These are phyloP conservation scores for Yamadazyma kitorensis DNA, from an alignment of 805 yeast genomes.

Conservation along the genomic window DNA sequence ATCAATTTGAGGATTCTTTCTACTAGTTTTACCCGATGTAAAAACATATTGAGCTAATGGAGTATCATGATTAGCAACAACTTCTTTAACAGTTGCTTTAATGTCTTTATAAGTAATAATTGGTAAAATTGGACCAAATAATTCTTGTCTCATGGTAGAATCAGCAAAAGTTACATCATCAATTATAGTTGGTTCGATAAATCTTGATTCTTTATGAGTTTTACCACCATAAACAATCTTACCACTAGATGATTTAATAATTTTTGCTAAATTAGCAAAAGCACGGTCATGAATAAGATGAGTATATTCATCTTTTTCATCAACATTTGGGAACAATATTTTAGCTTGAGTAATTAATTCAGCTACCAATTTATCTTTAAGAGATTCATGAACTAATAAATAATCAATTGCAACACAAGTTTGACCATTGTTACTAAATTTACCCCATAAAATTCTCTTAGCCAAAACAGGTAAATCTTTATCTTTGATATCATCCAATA, in stretches of 20 bases:
- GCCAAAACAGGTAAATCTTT: slow-evolving; percentile 44
- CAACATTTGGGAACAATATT: slow-evolving; percentile 44
- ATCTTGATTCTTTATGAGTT: slow-evolving; percentile 37
- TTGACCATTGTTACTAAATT: slow-evolving; percentile 81
- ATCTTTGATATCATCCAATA: slow-evolving; percentile 50
- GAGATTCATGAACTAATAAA: slow-evolving; percentile 58
- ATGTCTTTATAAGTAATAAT: slow-evolving; percentile 53
- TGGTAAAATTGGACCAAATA: slow-evolving; percentile 87
- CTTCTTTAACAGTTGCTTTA: slow-evolving; percentile 40
- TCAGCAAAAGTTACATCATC: slow-evolving; percentile 63
- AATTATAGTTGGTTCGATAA: slow-evolving; percentile 73
- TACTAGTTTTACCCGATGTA: slow-evolving; percentile 41
- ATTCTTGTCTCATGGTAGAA: slow-evolving; percentile 67
- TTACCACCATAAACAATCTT: slow-evolving; percentile 48
- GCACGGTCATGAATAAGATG: slow-evolving; percentile 61
- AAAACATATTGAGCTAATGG: slow-evolving; percentile 83
- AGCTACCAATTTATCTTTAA: slow-evolving; percentile 50
- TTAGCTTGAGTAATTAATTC: slow-evolving; percentile 38
- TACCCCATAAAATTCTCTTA: slow-evolving; percentile 73
- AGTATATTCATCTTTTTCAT: slow-evolving; percentile 36
- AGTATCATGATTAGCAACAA: slow-evolving; percentile 55
- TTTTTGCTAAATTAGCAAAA: slow-evolving; percentile 42
- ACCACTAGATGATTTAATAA: slow-evolving; percentile 53
- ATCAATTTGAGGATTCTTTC: slow-evolving; percentile 45
- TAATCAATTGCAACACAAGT: slow-evolving; percentile 91